Evolutionary conservation across 495 filamentous ascomycete genomes (phyloP).

Genomic region (Aspergillus indologenus): DNA sequence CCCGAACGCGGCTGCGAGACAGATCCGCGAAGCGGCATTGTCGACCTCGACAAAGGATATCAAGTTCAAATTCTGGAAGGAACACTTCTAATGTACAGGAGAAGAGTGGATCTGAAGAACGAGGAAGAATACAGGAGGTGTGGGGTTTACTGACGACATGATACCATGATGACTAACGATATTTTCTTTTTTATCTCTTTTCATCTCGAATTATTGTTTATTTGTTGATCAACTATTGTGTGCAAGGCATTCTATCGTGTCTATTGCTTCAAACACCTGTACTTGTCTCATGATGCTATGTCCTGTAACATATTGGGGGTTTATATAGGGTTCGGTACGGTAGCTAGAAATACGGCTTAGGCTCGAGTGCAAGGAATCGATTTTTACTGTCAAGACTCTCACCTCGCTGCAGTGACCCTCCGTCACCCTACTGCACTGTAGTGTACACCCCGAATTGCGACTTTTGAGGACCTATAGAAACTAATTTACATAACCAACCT

Average conservation of each 20-base stretch:
- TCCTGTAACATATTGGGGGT: slow-evolving; percentile 13
- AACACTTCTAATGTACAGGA: slow-evolving; percentile 61
- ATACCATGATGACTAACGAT: slow-evolving; percentile 18
- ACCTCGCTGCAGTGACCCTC: no score
- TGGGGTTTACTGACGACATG: neutral
- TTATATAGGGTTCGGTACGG: neutral
- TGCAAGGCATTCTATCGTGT: no score
- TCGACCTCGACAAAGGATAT: slow-evolving; percentile 69
- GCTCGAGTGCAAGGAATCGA: neutral
- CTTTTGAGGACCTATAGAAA: no score
- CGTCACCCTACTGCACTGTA: no score
- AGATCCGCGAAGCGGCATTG: slow-evolving; percentile 80
- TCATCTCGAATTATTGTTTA: no score
- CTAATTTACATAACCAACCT: neutral
- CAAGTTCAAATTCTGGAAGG: slow-evolving; percentile 98
- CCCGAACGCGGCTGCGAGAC: slow-evolving; percentile 71
- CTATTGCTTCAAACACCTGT: slow-evolving; percentile 11
- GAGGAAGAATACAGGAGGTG: neutral
- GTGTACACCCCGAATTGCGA: no score
- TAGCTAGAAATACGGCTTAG: neutral
- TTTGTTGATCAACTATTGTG: slow-evolving; percentile 5
- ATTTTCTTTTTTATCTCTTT: slow-evolving; percentile 3
- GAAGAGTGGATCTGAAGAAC: neutral
- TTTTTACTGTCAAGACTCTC: no score
- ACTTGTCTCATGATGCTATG: slow-evolving; percentile 17